Base-by-base conservation (phyloP, 768 basidiomycete genomes). In the Infundibulicybe gibba region DNA sequence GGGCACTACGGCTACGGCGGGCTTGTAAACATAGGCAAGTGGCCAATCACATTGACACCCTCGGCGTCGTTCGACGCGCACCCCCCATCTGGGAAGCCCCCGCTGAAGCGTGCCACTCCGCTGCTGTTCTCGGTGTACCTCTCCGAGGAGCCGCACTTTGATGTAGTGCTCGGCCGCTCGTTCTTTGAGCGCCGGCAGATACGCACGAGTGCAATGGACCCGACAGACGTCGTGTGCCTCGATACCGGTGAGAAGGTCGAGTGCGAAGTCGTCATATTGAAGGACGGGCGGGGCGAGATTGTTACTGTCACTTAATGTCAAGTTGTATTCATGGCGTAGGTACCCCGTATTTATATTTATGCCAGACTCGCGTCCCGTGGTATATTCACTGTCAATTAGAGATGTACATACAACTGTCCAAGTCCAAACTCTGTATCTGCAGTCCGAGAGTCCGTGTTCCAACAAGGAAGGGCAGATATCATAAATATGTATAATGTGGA, bases 1-100 rank as follows among this genome's bases (percentile, higher is more conserved):
- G 97, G 97, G 5, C 79, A 85, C 50, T 93, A 94, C 56, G 95
- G 97, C n/a, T 99, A 97, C 60, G 79, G 84, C 6, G 94, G 95
- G 3, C 74, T 91, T 8, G 80, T 92, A 45, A 90, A 85, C 61
- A 81, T 94, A 17, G 94, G 94, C 12, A 76, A 74, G 45, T 90
- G 93, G 83, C 89, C 94, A 0, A 86, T 99, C 56, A 94, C 87
- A 0, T 68, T 85, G 21, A 67, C 65, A 33, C 69, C 75, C 3
- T 71, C 76, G 6, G 54, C 68, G 14, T 61, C 71, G 0, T 70
- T 66, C 39, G 60, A 57, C 41, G 47, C 54, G 2, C 61, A 60
- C 31, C 64, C 62, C 14, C 56, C 64, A 39, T 55, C 61, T 5
- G 62, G 59, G 14, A 54, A 50, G 15, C 54, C 58, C 17, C 47